Conservation (phyloP, 2,329 filamentous ascomycete species). For the Fusarium miscanthi region DNA sequence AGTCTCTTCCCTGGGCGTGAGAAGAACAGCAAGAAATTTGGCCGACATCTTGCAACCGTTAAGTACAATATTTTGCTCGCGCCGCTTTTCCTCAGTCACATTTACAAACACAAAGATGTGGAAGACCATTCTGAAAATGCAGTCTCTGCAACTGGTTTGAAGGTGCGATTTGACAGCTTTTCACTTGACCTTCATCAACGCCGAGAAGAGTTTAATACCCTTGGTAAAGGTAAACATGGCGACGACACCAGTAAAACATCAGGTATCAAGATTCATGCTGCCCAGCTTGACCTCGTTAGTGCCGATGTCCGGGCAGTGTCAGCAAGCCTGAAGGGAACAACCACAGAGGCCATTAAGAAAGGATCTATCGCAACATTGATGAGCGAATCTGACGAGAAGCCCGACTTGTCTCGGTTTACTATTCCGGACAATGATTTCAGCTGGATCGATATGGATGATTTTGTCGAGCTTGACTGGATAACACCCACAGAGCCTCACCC, state of each 20-base stretch:
- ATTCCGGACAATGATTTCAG: slow-evolving; percentile 95
- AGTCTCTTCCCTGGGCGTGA: slow-evolving; percentile 90
- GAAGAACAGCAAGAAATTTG: slow-evolving; percentile 98
- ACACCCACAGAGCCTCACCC: slow-evolving; percentile 89
- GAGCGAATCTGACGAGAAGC: slow-evolving; percentile 66
- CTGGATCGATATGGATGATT: slow-evolving; percentile 99
- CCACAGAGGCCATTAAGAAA: slow-evolving; percentile 77
- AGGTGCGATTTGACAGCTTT: slow-evolving; percentile 94
- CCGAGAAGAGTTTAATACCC: slow-evolving; percentile 88
- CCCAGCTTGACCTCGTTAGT: slow-evolving; percentile 89
- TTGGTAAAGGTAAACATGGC: slow-evolving; percentile 79
- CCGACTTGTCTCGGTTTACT: slow-evolving; percentile 86
- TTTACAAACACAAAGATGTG: slow-evolving; percentile 97
- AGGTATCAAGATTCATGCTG: slow-evolving; percentile 95
- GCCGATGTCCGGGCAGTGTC: slow-evolving; percentile 95
- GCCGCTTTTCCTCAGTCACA: slow-evolving; percentile 92
- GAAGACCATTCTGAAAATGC: slow-evolving; percentile 82
- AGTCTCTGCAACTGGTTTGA: slow-evolving; percentile 94
- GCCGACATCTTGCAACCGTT: slow-evolving; percentile 95
- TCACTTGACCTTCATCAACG: slow-evolving; percentile 97
- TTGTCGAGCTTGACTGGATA: slow-evolving; percentile 97
- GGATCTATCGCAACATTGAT: slow-evolving; percentile 63
- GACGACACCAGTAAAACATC: slow-evolving; percentile 77
- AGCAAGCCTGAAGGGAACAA: slow-evolving; percentile 85
- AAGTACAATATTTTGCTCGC: slow-evolving; percentile 96